These are phyloP conservation scores for button mushroom (Agaricus bisporus) DNA, from an alignment of 768 basidiomycete species.

Conservation along the genomic window DNA sequence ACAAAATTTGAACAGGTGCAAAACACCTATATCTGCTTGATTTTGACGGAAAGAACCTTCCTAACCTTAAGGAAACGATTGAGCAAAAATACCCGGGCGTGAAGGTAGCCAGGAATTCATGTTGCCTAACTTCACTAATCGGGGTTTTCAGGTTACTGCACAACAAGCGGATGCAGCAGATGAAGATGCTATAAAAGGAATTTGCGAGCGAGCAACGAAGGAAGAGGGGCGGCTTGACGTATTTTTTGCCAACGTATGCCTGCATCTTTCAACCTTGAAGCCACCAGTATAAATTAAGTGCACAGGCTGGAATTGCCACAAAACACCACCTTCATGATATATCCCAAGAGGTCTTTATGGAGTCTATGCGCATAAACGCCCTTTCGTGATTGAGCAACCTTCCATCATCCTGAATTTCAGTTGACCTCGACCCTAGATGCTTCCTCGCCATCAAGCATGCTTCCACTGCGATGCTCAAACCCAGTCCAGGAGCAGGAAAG, in stretches of 20 bases:
- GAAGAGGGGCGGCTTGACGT: conserved; percentile 88
- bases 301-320: conserved; percentile 63
- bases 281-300: background rate
- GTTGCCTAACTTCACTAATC: background rate
- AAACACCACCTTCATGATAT: conserved; percentile 41
- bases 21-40: conserved; percentile 73
- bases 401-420: background rate
- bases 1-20: conserved; percentile 44
- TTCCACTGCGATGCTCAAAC: conserved; percentile 72
- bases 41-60: conserved; percentile 60
- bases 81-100: conserved; percentile 66
- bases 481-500: conserved; percentile 66
- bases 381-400: conserved; percentile 36
- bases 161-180: conserved; percentile 82
- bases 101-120: conserved; percentile 43
- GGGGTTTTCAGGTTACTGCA: conserved; percentile 56
- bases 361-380: conserved; percentile 71
- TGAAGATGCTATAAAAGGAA: conserved; percentile 54
- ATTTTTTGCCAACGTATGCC: conserved; percentile 88
- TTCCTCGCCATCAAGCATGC: conserved; percentile 88
- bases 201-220: conserved; percentile 67
- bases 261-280: background rate
- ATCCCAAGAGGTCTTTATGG: conserved; percentile 62
- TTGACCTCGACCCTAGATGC: conserved; percentile 42
- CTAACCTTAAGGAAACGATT: conserved; percentile 65